Base-by-base conservation (phyloP, 306 rosid genomes). In the Quercus gilva region DNA sequence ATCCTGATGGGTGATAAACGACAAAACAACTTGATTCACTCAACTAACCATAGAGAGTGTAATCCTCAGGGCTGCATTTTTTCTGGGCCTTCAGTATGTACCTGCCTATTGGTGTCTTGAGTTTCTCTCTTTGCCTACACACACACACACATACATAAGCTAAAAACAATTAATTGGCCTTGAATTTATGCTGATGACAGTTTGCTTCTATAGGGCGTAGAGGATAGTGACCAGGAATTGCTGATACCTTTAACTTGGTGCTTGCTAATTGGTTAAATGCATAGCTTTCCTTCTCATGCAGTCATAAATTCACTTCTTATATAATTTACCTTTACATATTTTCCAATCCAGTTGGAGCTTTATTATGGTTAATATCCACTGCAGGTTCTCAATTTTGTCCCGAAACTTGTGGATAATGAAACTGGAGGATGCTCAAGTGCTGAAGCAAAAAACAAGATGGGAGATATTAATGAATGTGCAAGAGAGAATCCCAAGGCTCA, bases 401-500 rank as follows among this genome's bases (percentile, higher is more conserved):
- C 79, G 64, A 92, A 88, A 79, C 84, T 95, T 60, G 74, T 67
- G 18, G 95, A 90, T 65, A 89, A 86, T 87, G 85, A 90, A 85
- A 82, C 45, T 84, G 65, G 98, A 85, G 61, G 61, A 84, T 79
- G 87, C 87, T 69, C 91, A 55, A 84, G 69, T 84, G 84, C 84
- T 14, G 97, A 92, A 76, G 83, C 64, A 78, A 91, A 75, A 84
- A 92, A 88, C 78, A 94, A 92, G 79, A 85, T 89, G 43, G 86
- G 83, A 45, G 79, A 75, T 76, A 83, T 92, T 28, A 83, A 87
- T 79, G 90, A 80, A 51, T 87, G 88, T 26, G 84, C 79, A n/a
- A 90, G 74, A 83, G 97, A 85, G 79, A 85, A 89, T 85, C 99
- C 98, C 3, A 95, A 92, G 77, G 98, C 99, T 76, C 98, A 96